Percentiles rank a stretch among this genome's conserved stretches.
Evolutionary conservation across 495 filamentous ascomycete genomes (phyloP).

Genomic region (Hypoxylon intermedium): DNA sequence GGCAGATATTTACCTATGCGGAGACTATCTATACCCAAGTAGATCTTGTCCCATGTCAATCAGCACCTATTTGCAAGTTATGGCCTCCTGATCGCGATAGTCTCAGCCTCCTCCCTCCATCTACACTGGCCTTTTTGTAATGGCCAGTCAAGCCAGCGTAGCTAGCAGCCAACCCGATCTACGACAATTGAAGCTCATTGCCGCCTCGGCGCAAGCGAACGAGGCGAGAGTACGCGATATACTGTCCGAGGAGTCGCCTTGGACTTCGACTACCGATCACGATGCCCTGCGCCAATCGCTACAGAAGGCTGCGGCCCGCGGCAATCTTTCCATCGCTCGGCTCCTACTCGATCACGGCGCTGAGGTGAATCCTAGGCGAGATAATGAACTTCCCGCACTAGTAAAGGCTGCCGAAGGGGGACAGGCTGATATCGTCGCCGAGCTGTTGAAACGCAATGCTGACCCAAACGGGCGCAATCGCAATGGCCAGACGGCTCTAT

Average conservation of each 20-base stretch:
- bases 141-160: constrained; percentile 43
- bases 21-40: background rate
- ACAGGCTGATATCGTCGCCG: constrained; percentile 38
- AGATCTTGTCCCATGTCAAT: constrained; percentile 20
- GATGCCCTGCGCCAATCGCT: constrained; percentile 50
- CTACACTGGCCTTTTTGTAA: constrained; percentile 17
- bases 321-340: constrained; percentile 58
- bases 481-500: constrained; percentile 57
- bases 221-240: constrained; percentile 44
- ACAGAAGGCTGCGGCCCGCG: constrained; percentile 66
- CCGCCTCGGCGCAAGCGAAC: constrained; percentile 44
- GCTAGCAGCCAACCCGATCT: constrained; percentile 45
- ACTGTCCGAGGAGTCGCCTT: constrained; percentile 40
- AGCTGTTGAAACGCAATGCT: constrained; percentile 38
- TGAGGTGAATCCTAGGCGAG: constrained; percentile 55
- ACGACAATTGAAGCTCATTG: constrained; percentile 45
- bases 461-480: constrained; percentile 42
- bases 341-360: constrained; percentile 61
- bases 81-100: constrained; percentile 24
- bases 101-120: background rate
- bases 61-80: constrained; percentile 8
- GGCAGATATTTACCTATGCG: background rate
- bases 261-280: constrained; percentile 39
- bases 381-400: constrained; percentile 39
- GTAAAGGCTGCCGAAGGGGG: constrained; percentile 45